These are phyloP conservation scores for Cladosporium austrohemisphaericum DNA, from an alignment of 2,329 filamentous ascomycete species.

Conservation along the genomic window DNA sequence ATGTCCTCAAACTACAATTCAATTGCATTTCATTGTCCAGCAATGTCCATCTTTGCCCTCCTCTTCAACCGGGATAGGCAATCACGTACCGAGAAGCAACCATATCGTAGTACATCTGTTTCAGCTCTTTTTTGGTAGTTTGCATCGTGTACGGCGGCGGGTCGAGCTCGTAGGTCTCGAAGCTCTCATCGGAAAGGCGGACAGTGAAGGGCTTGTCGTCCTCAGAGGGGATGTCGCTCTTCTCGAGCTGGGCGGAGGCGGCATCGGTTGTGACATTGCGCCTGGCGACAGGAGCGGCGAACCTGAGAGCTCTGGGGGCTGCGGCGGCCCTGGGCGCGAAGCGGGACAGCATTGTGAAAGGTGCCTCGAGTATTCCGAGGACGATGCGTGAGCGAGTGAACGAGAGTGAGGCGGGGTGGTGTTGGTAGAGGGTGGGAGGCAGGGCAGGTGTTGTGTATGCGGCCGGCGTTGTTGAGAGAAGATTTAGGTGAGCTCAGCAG, in stretches of 20 bases:
- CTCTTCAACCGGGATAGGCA: neutral
- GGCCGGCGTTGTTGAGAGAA: neutral
- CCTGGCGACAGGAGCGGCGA: constrained; percentile 36
- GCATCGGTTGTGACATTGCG: constrained; percentile 92
- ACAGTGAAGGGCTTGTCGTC: constrained; percentile 92
- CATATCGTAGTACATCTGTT: constrained; percentile 99
- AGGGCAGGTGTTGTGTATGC: neutral
- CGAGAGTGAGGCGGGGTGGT: constrained; percentile 3
- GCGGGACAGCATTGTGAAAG: constrained; percentile 33
- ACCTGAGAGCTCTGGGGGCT: constrained; percentile 35
- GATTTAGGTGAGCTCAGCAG: neutral
- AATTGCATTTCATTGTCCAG: neutral
- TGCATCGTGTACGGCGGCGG: constrained; percentile 88
- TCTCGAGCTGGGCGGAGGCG: constrained; percentile 83
- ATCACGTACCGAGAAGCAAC: constrained; percentile 75
- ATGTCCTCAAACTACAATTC: neutral
- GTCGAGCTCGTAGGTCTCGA: constrained; percentile 99
- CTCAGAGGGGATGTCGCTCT: constrained; percentile 67
- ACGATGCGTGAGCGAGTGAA: constrained; percentile 3
- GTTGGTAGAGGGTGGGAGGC: neutral
- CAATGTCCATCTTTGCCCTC: neutral
- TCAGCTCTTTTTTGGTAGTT: constrained; percentile 95
- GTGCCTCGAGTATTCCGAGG: constrained; percentile 10
- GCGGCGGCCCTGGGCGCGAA: constrained; percentile 35
- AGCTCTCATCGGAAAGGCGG: constrained; percentile 94